Conservation (phyloP, 2,329 filamentous ascomycete genomes). For the Colletotrichum karsti region DNA sequence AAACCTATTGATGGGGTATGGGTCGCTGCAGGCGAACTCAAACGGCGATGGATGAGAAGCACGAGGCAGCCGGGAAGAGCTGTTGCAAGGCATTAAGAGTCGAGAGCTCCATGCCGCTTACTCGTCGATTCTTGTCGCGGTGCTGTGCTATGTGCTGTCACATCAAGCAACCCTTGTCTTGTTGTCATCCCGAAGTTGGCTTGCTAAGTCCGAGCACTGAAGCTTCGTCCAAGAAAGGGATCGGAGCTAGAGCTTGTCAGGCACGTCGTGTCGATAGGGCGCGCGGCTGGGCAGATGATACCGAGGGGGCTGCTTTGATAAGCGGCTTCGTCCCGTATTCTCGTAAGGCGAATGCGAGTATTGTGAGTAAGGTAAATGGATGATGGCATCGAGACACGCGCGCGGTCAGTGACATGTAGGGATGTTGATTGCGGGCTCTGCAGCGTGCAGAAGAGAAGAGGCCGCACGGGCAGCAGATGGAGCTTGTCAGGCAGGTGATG, state of each 20-base stretch:
- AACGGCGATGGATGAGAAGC: neutral
- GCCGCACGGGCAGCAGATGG: slow-evolving; percentile 18
- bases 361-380: neutral
- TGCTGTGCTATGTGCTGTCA: slow-evolving; percentile 6
- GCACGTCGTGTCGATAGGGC: neutral
- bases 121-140: neutral
- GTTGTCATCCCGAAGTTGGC: neutral
- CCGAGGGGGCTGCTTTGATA: neutral
- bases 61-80: neutral
- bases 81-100: neutral
- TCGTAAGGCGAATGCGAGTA: neutral
- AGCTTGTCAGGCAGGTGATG: slow-evolving; percentile 17
- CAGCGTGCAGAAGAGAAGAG: neutral
- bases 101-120: neutral
- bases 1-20: neutral
- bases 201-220: slow-evolving; percentile 8
- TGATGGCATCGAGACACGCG: neutral
- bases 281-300: neutral
- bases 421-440: neutral
- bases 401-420: neutral
- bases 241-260: neutral
- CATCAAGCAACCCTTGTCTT: slow-evolving; percentile 13
- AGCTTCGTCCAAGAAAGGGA: neutral
- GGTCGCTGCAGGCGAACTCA: neutral
- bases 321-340: neutral